Evolutionary conservation across 345 rosid species (phyloP), one percentile per base, ranked within the genome.

Genomic region (Lagerstroemia speciosa): DNA sequence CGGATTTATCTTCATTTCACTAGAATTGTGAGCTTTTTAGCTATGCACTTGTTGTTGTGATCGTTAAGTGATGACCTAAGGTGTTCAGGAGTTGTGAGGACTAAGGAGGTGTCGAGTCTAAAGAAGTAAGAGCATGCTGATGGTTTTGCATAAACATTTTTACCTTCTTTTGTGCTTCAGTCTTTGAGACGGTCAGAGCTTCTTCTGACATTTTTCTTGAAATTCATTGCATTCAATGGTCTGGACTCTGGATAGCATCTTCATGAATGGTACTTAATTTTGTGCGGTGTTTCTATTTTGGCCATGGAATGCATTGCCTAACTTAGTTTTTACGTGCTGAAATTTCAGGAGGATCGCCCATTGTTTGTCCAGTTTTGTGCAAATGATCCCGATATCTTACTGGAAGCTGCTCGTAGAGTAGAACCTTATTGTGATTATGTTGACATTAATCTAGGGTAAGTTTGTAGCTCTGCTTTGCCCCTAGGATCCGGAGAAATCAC

Each of bases 311-410:
- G 53, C 22, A 17, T 48, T 48, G 24, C 24, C 53, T 48, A 48
- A 48, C 11, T 38, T 68, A 40, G 20, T 41, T 27, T 69, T 26
- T 36, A n/a, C 6, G 48, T 70, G 5, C n/a, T 41, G 34, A 41
- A 66, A 34, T 77, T 77, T 84, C 85, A 93, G 97, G 99, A 89
- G 77, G 98, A 90, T 69, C 91, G 98, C 10, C 98, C 97, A 1
- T 81, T 93, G 62, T 87, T 89, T 78, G 98, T 93, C 63, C 98
- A 93, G 77, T 93, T 93, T 77, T 91, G 98, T 80, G 97, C 90
- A 33, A 93, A 93, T 78, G 95, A 93, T 75, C 98, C 96, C 24
- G 90, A 86, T 67, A 78, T 65, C 2, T 66, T 93, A 27, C 76
- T 93, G 71, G 87, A 85, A 70, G 98, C 98, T 76, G 97, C 97